These are phyloP conservation scores for Claviceps sp. DNA, from an alignment of 2,329 filamentous ascomycete species.

Conservation along the genomic window DNA sequence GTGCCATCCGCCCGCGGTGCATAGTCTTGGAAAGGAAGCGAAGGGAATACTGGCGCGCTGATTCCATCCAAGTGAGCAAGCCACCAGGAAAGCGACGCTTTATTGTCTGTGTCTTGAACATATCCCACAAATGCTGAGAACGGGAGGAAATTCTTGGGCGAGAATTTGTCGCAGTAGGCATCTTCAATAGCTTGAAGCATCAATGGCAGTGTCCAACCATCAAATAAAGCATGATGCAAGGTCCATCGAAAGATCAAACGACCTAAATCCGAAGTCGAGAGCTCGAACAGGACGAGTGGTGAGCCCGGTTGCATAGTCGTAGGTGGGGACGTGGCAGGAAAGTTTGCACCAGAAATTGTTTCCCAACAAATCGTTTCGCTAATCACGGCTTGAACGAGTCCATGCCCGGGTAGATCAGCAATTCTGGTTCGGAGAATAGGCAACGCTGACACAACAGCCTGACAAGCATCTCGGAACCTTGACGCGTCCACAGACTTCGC, in stretches of 20 bases:
- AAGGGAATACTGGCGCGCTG: constrained; percentile 19
- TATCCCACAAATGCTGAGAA: constrained; percentile 22
- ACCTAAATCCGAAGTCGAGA: constrained; percentile 19
- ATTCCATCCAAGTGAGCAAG: background rate
- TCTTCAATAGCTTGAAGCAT: constrained; percentile 20
- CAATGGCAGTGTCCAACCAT: constrained; percentile 31
- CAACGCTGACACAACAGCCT: background rate
- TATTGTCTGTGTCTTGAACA: background rate
- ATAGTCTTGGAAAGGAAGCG: constrained; percentile 26
- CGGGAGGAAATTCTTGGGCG: background rate
- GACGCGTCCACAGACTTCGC: background rate
- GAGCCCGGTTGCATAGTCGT: constrained; percentile 23
- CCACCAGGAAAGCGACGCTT: background rate
- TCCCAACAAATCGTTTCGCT: constrained; percentile 18
- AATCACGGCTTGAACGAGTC: constrained; percentile 31
- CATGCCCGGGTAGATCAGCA: constrained; percentile 24
- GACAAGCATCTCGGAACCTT: constrained; percentile 8
- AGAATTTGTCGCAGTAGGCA: constrained; percentile 6
- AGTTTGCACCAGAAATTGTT: constrained; percentile 7
- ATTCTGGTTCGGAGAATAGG: constrained; percentile 32
- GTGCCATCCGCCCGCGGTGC: constrained; percentile 29
- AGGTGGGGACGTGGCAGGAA: no score
- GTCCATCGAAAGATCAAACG: constrained; percentile 20
- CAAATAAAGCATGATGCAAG: constrained; percentile 38
- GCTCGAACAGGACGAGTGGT: constrained; percentile 24